phyloP scores from a whole-genome alignment of 257 asterid genomes.

The Anisodus acutangulus region DNA sequence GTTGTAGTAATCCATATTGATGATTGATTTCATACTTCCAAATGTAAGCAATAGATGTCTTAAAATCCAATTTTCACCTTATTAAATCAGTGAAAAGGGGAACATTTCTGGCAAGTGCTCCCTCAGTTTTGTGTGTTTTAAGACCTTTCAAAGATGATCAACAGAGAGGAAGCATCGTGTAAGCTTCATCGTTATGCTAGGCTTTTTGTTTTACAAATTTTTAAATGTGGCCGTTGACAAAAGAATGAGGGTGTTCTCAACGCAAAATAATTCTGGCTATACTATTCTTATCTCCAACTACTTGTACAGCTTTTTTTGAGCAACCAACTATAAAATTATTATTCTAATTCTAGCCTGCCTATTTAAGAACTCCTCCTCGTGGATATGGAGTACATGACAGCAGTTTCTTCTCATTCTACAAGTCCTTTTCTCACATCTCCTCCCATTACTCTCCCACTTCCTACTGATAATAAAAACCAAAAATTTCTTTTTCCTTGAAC shows the following conservation, averaged over 20 bases:
- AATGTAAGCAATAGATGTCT: slow-evolving; percentile 2
- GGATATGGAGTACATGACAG: slow-evolving; percentile 58
- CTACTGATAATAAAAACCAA: not conserved
- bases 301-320: slow-evolving; percentile 58
- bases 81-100: slow-evolving; percentile 36
- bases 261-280: slow-evolving; percentile 51
- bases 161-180: slow-evolving; percentile 61
- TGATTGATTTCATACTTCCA: slow-evolving; percentile 42
- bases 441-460: slow-evolving; percentile 34
- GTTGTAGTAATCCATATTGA: slow-evolving; percentile 40
- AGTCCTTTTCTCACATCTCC: slow-evolving; percentile 44
- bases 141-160: slow-evolving; percentile 37
- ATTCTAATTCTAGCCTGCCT: slow-evolving; percentile 59
- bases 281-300: slow-evolving; percentile 49
- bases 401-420: slow-evolving; percentile 48
- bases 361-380: slow-evolving; percentile 60
- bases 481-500: slow-evolving; percentile 26
- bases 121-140: slow-evolving; percentile 31
- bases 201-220: slow-evolving; percentile 46
- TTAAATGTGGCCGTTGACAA: slow-evolving; percentile 60
- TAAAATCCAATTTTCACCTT: slow-evolving; percentile 32
- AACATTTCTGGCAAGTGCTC: slow-evolving; percentile 39
- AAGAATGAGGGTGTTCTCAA: slow-evolving; percentile 42
- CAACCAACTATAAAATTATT: slow-evolving; percentile 56
- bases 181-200: slow-evolving; percentile 69